Percentiles rank a stretch among this genome's conserved stretches.
Evolutionary conservation across 768 basidiomycete genomes (phyloP).

Genomic region (Auriscalpium orientale): DNA sequence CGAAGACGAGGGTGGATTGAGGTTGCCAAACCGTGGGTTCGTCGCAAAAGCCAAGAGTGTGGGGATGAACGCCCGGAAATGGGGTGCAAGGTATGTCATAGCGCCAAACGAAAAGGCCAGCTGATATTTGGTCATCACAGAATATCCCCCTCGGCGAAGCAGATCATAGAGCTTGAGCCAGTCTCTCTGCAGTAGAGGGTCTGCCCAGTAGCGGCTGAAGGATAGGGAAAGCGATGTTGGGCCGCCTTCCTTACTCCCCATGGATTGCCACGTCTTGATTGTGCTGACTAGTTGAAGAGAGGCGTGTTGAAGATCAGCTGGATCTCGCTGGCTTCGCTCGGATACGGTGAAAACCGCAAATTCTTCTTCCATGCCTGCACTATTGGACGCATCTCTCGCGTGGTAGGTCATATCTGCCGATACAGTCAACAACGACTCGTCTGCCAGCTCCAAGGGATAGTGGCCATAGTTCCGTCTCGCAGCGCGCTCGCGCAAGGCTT

Average conservation of each 20-base stretch:
- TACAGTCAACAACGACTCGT: too few relatives aligned
- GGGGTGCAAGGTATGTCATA: background rate
- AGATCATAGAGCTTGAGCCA: too few relatives aligned
- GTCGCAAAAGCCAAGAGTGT: background rate
- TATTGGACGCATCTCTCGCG: background rate
- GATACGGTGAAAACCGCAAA: background rate
- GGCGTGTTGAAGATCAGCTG: background rate
- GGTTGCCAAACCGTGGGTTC: background rate
- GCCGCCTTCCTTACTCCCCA: background rate
- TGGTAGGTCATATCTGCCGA: too few relatives aligned
- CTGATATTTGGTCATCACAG: too few relatives aligned
- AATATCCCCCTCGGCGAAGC: too few relatives aligned
- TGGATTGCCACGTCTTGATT: background rate
- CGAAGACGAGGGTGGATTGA: too few relatives aligned
- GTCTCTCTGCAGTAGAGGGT: too few relatives aligned
- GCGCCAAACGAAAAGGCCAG: background rate
- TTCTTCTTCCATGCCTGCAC: background rate
- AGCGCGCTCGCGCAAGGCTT: background rate
- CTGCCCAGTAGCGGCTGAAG: too few relatives aligned
- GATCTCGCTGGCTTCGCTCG: background rate
- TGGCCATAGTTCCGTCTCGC: constrained; percentile 1
- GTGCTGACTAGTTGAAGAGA: background rate
- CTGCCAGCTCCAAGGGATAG: too few relatives aligned
- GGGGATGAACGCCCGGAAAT: background rate
- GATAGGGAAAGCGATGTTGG: too few relatives aligned